phyloP scores from a whole-genome alignment of 106 monocot genomes.

The Narthecium ossifragum region DNA sequence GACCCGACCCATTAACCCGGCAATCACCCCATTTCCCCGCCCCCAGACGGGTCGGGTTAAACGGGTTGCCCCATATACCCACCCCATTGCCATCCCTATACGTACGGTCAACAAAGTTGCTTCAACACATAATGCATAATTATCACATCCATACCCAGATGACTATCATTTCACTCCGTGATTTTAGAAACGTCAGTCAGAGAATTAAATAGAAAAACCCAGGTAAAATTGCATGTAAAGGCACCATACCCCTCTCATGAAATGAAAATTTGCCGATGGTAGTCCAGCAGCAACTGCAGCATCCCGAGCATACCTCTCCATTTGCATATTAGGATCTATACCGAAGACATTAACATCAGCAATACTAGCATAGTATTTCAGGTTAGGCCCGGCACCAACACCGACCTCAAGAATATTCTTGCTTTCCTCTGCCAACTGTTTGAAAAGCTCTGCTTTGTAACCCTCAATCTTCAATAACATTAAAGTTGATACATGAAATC shows the following conservation, averaged over 20 bases:
- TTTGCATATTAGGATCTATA: constrained; percentile 73
- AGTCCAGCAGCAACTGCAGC: constrained; percentile 50
- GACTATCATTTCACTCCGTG: too few species aligned
- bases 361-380: constrained; percentile 63
- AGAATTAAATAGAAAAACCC: too few species aligned
- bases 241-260: constrained; percentile 70
- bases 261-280: constrained; percentile 46
- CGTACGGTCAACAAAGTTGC: too few species aligned
- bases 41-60: too few species aligned
- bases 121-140: too few species aligned
- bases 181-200: too few species aligned
- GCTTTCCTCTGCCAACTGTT: constrained; percentile 18
- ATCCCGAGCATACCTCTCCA: constrained; percentile 70
- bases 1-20: too few species aligned
- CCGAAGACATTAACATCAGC: constrained; percentile 41
- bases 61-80: too few species aligned
- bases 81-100: too few species aligned
- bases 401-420: constrained; percentile 79
- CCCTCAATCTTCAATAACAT: constrained; percentile 51
- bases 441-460: constrained; percentile 61
- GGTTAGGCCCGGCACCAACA: constrained; percentile 81
- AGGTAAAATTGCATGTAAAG: too few species aligned
- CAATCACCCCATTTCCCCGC: too few species aligned
- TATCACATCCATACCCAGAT: too few species aligned
- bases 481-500: neutral